Conservation (phyloP, 257 asterid genomes). For the Nicotiana benthamiana region DNA sequence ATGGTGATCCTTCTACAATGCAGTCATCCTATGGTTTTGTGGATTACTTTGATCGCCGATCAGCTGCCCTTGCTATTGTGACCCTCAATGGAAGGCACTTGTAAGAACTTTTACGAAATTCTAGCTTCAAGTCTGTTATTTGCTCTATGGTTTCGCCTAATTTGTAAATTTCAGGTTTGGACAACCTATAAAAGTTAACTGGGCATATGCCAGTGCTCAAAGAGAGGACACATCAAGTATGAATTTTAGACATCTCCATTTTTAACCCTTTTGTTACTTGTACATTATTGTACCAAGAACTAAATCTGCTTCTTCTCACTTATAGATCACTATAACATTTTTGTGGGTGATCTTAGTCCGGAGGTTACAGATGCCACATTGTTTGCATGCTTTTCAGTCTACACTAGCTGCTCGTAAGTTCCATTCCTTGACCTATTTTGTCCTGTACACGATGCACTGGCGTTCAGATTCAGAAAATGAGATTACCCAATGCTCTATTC, state of each 20-base stretch:
- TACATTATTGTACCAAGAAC: background rate
- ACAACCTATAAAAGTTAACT: constrained; percentile 80
- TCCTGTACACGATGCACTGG: background rate
- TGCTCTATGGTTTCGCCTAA: background rate
- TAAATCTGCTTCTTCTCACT: background rate
- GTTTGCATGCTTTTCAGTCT: constrained; percentile 64
- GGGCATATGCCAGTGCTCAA: constrained; percentile 86
- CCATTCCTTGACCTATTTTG: background rate
- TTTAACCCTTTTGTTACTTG: background rate
- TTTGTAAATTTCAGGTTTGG: constrained; percentile 51
- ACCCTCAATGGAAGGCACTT: constrained; percentile 70
- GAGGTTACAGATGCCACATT: constrained; percentile 85
- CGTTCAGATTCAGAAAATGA: background rate
- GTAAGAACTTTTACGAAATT: constrained; percentile 32
- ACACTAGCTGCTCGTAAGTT: constrained; percentile 67
- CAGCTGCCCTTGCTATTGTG: constrained; percentile 71
- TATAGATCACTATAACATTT: constrained; percentile 72
- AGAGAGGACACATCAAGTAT: constrained; percentile 84
- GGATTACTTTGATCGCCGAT: constrained; percentile 72
- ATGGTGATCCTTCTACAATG: constrained; percentile 8
- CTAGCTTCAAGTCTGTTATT: background rate
- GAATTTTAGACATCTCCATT: background rate
- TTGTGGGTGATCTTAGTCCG: constrained; percentile 90
- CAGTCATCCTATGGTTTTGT: constrained; percentile 93
- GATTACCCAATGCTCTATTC: background rate